phyloP scores from a whole-genome alignment of 169 alveolate species.

The Plasmodium chabaudi region DNA sequence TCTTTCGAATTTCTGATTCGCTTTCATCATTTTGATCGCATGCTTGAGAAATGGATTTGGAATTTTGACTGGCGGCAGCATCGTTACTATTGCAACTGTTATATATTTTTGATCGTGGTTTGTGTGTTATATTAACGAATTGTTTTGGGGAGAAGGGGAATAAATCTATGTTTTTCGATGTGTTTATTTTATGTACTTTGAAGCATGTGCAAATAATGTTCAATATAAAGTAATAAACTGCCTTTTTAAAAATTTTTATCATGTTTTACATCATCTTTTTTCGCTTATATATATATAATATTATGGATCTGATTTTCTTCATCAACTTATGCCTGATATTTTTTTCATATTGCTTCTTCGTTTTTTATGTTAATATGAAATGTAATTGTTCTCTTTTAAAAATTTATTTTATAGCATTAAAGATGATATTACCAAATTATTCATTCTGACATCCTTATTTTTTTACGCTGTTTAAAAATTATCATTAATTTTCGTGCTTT shows the following conservation, averaged over 20 bases:
- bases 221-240: slow-evolving; percentile 21
- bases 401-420: no score
- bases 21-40: slow-evolving; percentile 28
- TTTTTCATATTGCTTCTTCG: no score
- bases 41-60: not conserved
- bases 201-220: slow-evolving; percentile 54
- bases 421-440: no score
- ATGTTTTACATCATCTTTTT: slow-evolving; percentile 74
- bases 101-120: slow-evolving; percentile 16
- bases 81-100: not conserved
- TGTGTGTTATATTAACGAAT: slow-evolving; percentile 6
- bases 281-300: not conserved
- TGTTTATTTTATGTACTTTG: slow-evolving; percentile 28
- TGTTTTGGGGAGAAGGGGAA: slow-evolving; percentile 14
- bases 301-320: slow-evolving; percentile 8
- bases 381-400: no score
- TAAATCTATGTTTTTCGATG: slow-evolving; percentile 33
- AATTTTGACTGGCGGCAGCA: not conserved
- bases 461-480: no score
- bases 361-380: no score
- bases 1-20: slow-evolving; percentile 49
- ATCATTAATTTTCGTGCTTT: no score
- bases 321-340: not conserved
- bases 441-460: no score
- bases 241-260: slow-evolving; percentile 33